phyloP scores from a whole-genome alignment of 169 alveolate genomes.

The Plasmodium vinckei region DNA sequence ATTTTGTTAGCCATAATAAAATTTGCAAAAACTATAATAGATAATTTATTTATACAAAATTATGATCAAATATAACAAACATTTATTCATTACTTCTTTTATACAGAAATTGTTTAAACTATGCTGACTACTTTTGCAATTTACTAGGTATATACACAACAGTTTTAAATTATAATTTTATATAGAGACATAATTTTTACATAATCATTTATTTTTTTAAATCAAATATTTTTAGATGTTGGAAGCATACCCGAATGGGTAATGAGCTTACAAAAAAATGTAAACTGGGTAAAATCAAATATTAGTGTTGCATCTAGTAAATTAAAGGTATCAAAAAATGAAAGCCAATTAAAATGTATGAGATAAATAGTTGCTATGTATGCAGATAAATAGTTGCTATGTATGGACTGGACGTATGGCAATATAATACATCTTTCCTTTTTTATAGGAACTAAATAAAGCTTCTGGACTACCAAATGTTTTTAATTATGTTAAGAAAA shows the following conservation, averaged over 20 bases:
- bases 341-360: neutral
- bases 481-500: constrained; percentile 51
- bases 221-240: constrained; percentile 60
- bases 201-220: neutral
- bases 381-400: neutral
- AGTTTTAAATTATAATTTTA: neutral
- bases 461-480: constrained; percentile 66
- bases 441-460: constrained; percentile 42
- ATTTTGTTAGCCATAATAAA: neutral
- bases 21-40: neutral
- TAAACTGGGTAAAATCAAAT: constrained; percentile 83
- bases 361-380: neutral
- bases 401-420: neutral
- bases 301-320: constrained; percentile 67
- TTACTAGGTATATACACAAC: constrained; percentile 20
- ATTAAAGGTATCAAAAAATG: constrained; percentile 17
- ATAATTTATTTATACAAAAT: neutral
- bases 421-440: neutral
- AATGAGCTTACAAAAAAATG: constrained; percentile 87
- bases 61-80: neutral
- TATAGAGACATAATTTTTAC: neutral
- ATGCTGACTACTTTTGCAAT: constrained; percentile 64
- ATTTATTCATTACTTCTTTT: neutral
- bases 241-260: constrained; percentile 86
- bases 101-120: constrained; percentile 44